Conservation (phyloP, 495 filamentous ascomycete genomes). For the Jackrogersella multiformis region DNA sequence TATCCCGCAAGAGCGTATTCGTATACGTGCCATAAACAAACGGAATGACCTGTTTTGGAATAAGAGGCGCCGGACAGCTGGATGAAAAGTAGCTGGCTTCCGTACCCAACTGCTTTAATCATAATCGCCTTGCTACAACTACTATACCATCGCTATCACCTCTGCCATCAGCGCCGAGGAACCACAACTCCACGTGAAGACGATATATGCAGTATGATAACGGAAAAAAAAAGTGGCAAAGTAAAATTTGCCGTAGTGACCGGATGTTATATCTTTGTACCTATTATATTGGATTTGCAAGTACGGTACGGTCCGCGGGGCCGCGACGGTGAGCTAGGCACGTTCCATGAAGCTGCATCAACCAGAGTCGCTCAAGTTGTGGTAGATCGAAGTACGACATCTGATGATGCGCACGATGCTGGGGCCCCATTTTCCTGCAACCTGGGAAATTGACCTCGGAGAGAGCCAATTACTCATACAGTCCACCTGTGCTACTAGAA, state of each 20-base stretch:
- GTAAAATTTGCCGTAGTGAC: slow-evolving; percentile 19
- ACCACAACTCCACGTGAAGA: slow-evolving; percentile 11
- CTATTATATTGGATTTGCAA: slow-evolving; percentile 13
- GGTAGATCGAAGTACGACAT: slow-evolving; percentile 35
- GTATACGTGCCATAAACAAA: slow-evolving; percentile 14
- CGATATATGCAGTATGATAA: slow-evolving; percentile 24
- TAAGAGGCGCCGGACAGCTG: background rate
- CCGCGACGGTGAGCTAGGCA: slow-evolving; percentile 10
- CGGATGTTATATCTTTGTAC: slow-evolving; percentile 13
- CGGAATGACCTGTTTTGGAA: slow-evolving; percentile 6
- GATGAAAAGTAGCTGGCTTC: background rate
- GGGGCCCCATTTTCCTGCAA: slow-evolving; percentile 29
- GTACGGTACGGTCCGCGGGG: slow-evolving; percentile 23
- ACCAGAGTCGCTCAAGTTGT: slow-evolving; percentile 34
- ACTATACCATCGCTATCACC: background rate
- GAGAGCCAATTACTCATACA: slow-evolving; percentile 25
- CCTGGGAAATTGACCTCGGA: slow-evolving; percentile 38
- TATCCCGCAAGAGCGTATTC: slow-evolving; percentile 16
- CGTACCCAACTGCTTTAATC: slow-evolving; percentile 5
- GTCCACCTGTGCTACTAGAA: slow-evolving; percentile 32
- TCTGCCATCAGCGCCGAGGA: slow-evolving; percentile 3
- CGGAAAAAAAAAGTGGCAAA: slow-evolving; percentile 19
- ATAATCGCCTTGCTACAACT: slow-evolving; percentile 6
- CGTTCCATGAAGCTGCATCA: slow-evolving; percentile 26
- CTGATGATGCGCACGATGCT: slow-evolving; percentile 37